Evolutionary conservation across 2,329 filamentous ascomycete genomes (phyloP), one percentile per base, ranked within the genome.

Genomic region (Botrytis cinerea): DNA sequence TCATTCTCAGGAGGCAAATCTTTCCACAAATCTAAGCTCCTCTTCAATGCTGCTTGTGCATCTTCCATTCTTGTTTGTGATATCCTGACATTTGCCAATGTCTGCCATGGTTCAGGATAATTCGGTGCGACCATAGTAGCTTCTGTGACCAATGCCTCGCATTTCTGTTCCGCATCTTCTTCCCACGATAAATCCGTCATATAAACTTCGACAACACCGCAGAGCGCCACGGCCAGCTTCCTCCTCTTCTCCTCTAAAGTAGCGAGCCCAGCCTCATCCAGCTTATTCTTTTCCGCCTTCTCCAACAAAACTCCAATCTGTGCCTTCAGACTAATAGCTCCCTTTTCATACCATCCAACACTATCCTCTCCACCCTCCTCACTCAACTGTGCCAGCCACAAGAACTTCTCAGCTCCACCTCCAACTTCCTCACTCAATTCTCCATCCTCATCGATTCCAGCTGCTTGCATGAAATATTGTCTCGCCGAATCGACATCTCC

Each of bases 151-250:
- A 97, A 89, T 8, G 89, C 85, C 83, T 99, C 95, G 85, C 97
- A 99, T 77, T 91, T 89, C 77, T 88, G 85, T 84, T 99, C 96
- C 8, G 95, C 96, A 80, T 98, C 94, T 70, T 91, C 90, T 83
- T 98, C 95, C 93, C 89, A 96, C 79, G 93, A 96, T 78, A 98
- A 84, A 84, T 99, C 96, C 18, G 96, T 99, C 96, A 99, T 99
- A 86, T 98, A 99, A 68, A 99, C 94, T 84, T 99, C 96, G 10
- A 93, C 91, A 75, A 98, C 93, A 43, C 93, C 94, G 83, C 97
- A 99, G 51, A 99, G 87, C n/a, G 95, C 93, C 78, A 94, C 94
- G 2, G 94, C 93, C 51, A 98, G 86, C 83, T 96, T 96, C 77
- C 87, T 86, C 81, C 92, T 92, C 85, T 93, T 93, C 82, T 94